Evolutionary conservation across 768 basidiomycete genomes (phyloP).

Genomic region (Amanita exitialis): DNA sequence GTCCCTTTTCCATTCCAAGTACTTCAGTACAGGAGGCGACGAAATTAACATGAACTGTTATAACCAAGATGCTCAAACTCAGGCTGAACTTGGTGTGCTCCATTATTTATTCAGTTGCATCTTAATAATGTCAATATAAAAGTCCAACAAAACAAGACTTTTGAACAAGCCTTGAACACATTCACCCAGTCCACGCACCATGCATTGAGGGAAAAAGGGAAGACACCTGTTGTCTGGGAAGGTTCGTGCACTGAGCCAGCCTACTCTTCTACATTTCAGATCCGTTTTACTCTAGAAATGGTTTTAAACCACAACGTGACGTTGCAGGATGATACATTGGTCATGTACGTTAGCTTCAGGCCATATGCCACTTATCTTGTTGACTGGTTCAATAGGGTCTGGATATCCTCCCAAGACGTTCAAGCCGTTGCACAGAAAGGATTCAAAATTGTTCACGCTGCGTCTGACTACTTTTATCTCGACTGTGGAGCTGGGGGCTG

Average conservation of each 20-base stretch:
- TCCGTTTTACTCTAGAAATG: slow-evolving; percentile 49
- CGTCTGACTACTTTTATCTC: slow-evolving; percentile 77
- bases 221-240: slow-evolving; percentile 79
- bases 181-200: slow-evolving; percentile 53
- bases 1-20: slow-evolving; percentile 36
- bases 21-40: slow-evolving; percentile 78
- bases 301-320: slow-evolving; percentile 39
- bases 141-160: slow-evolving; percentile 31
- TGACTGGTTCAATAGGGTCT: slow-evolving; percentile 26
- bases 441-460: slow-evolving; percentile 53
- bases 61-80: slow-evolving; percentile 44
- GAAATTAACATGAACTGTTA: slow-evolving; percentile 69
- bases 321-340: slow-evolving; percentile 37
- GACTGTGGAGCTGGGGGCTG: slow-evolving; percentile 71
- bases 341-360: slow-evolving; percentile 34
- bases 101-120: not conserved
- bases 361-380: not conserved
- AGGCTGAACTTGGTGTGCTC: slow-evolving; percentile 35
- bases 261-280: not conserved
- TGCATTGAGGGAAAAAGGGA: slow-evolving; percentile 41
- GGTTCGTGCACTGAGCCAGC: slow-evolving; percentile 21
- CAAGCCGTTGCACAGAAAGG: slow-evolving; percentile 47
- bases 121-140: slow-evolving; percentile 3
- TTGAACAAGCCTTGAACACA: slow-evolving; percentile 50
- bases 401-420: slow-evolving; percentile 58